Base-by-base conservation (phyloP, 2,329 filamentous ascomycete species). In the Paraconiothyrium sp. region DNA sequence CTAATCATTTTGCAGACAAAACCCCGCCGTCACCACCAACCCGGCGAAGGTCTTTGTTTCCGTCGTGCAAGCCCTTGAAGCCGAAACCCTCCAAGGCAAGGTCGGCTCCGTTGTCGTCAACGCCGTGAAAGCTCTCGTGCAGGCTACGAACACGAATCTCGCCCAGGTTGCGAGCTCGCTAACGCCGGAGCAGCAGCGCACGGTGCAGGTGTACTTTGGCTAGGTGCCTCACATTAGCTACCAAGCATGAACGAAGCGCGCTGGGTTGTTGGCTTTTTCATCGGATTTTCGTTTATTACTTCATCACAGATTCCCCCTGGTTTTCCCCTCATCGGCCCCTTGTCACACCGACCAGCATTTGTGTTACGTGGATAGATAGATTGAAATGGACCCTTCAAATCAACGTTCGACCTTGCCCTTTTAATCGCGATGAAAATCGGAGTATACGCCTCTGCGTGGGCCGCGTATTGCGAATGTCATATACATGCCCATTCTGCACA, bases 31-130 rank as follows among this genome's bases (percentile, higher is more conserved):
- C 50, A 84, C 93, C 72, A 84, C 85, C 65, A 91, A 95, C 76
- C 89, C 92, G 7, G 88, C 88, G 67, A 93, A 93, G 78, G 86
- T 94, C 62, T 98, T 99, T 76, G 88, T 90, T 30, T 91, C 89
- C 72, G 92, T 98, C 59, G 92, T 90, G 30, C 90, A 96, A 78
- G 94, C 94, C 22, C 88, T 99, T 14, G 94, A 97, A 75, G 91
- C 92, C 6, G 93, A 97, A 75, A 94, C 94, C 20, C 84, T 99
- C 44, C 92, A 94, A 74, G 94, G 94, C 22, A 89, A 93, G 74
- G 93, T 91, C 22, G 92, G 92, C 30, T 87, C 84, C 63, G 89
- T 90, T 63, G 91, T 97, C 60, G 92, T 93, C 35, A 84, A 84
- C 48, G 89, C 92, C 2, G 92, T 92, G 39, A 97, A 97, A 82